A percentile compares a stretch with the other conserved stretches of the same genome.
Conservation (phyloP, 106 monocot species). For the Hemerocallis citrina region DNA sequence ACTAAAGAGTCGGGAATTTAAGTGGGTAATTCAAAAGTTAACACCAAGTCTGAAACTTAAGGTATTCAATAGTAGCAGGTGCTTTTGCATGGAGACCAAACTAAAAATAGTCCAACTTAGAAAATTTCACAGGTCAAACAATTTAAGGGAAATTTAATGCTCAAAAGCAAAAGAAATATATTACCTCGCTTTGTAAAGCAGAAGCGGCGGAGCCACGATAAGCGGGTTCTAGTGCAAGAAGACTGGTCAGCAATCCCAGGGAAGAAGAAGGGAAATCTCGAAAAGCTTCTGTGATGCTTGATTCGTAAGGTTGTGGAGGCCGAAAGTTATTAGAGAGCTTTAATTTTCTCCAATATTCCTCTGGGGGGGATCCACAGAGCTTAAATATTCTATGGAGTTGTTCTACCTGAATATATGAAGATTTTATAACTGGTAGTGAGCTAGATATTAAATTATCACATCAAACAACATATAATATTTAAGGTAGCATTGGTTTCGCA, state of each 20-base stretch:
- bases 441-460: background rate
- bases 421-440: background rate
- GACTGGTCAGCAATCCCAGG: constrained; percentile 11
- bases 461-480: background rate
- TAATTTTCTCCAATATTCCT: constrained; percentile 24
- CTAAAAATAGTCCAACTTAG: too few species aligned
- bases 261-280: constrained; percentile 19
- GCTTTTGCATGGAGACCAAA: too few species aligned
- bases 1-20: too few species aligned
- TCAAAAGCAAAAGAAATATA: too few species aligned
- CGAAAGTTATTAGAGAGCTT: constrained; percentile 21
- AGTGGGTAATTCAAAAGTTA: too few species aligned
- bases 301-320: constrained; percentile 15
- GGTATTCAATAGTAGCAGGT: too few species aligned
- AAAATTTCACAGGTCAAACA: too few species aligned
- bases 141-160: too few species aligned
- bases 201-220: constrained; percentile 23
- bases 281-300: constrained; percentile 12
- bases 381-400: constrained; percentile 8
- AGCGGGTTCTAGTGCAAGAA: constrained; percentile 24
- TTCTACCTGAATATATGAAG: background rate
- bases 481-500: background rate
- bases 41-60: too few species aligned
- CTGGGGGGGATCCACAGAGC: constrained; percentile 11
- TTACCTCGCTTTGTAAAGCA: constrained; percentile 20